These are phyloP conservation scores for Trypanosoma rangeli DNA, from an alignment of 208 protist species.

Conservation along the genomic window DNA sequence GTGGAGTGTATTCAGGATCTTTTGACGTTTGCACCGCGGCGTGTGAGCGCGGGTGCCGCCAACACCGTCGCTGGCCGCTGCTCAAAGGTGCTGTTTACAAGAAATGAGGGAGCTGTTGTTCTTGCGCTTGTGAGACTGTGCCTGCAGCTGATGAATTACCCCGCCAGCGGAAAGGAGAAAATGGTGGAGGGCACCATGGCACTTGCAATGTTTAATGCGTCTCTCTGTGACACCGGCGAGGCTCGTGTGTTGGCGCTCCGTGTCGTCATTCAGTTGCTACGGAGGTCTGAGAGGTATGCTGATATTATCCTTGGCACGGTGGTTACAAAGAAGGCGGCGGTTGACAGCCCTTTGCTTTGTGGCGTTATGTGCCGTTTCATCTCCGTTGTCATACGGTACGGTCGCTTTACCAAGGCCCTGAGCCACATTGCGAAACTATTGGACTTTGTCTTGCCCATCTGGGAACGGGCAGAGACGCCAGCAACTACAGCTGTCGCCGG, in stretches of 20 bases:
- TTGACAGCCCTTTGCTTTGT: constrained; percentile 73
- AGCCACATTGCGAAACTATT: constrained; percentile 77
- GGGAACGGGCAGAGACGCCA: constrained; percentile 70
- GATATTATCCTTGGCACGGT: constrained; percentile 89
- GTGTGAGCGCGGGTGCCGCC: constrained; percentile 58
- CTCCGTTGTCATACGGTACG: constrained; percentile 84
- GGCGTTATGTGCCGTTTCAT: constrained; percentile 92
- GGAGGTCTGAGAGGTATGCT: constrained; percentile 78
- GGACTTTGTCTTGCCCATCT: constrained; percentile 70
- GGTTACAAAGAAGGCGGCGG: constrained; percentile 74
- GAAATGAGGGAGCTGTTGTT: constrained; percentile 85
- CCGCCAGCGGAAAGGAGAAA: constrained; percentile 85
- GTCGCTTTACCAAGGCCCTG: constrained; percentile 69
- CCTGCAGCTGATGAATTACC: constrained; percentile 81
- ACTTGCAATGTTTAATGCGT: constrained; percentile 87
- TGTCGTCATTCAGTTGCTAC: constrained; percentile 77
- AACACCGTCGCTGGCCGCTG: constrained; percentile 88
- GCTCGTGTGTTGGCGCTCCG: constrained; percentile 76
- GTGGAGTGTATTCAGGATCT: constrained; percentile 91
- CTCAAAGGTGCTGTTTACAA: constrained; percentile 90
- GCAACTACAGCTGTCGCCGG: constrained; percentile 62
- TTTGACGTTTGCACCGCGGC: constrained; percentile 72
- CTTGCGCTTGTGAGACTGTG: constrained; percentile 82
- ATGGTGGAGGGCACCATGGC: constrained; percentile 91
- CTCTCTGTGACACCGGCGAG: constrained; percentile 81